These are phyloP conservation scores for Boletellus emodensis DNA, from an alignment of 768 basidiomycete species.

Conservation along the genomic window DNA sequence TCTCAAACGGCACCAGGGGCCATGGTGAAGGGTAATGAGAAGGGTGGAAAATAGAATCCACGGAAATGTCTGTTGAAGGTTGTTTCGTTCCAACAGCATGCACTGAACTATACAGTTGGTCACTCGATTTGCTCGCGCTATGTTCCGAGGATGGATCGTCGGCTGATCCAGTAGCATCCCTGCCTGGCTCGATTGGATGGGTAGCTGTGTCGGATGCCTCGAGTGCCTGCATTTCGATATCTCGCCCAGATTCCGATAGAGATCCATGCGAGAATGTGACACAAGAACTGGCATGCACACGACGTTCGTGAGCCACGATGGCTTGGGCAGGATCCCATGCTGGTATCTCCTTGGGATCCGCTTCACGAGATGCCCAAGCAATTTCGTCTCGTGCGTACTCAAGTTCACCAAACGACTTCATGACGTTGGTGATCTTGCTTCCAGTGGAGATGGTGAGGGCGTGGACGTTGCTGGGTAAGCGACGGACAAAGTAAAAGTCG, in stretches of 20 bases:
- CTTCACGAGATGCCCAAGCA: constrained; percentile 19
- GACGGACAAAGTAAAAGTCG: constrained; percentile 24
- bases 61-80: neutral
- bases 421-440: constrained; percentile 21
- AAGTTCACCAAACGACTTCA: constrained; percentile 18
- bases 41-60: constrained; percentile 26
- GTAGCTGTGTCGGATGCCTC: neutral
- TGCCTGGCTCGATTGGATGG: neutral
- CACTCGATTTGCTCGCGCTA: neutral
- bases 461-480: neutral
- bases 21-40: constrained; percentile 38
- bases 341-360: constrained; percentile 16
- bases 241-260: neutral
- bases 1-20: constrained; percentile 37
- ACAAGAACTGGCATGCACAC: neutral
- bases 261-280: neutral
- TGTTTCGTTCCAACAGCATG: neutral
- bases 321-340: constrained; percentile 16
- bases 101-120: neutral
- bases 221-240: neutral
- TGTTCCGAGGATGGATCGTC: neutral
- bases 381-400: constrained; percentile 16
- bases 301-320: constrained; percentile 7
- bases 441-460: constrained; percentile 11
- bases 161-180: neutral